Base-by-base conservation (phyloP, 2,329 filamentous ascomycete species). In the Exophiala sp. region DNA sequence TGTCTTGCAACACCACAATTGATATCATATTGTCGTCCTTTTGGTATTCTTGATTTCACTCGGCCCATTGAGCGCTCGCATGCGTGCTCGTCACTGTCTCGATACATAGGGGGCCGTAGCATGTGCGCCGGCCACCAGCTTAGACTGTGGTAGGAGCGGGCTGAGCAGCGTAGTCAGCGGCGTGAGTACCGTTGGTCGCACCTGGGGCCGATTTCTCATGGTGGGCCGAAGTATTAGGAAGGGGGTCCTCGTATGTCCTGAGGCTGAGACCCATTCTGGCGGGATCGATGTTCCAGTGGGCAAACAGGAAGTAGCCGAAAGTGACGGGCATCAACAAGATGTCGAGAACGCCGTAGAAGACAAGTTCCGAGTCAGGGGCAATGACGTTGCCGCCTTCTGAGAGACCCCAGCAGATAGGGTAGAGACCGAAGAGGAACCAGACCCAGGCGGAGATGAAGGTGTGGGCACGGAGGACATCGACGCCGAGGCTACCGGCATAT, bases 311-410 rank as follows among this genome's bases (percentile, higher is more conserved):
- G 21, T 43, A 41, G 16, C 40, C 41, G 12, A 36, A 50, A 8
- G 48, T 41, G 29, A 53, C 47, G 1, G 51, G 55, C 24, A 48
- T 54, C n/a, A 44, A 34, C 2, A 54, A n/a, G 16, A 47, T 39
- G 34, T 58, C 56, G 38, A 59, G 54, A 14, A 61, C 46, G 12
- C 55, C 59, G 43, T 62, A 62, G 44, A 58, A 60, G 12, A 60
- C 49, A 21, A 36, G 41, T 47, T 60, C 60, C 5, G 41, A 43
- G 64, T 88, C 84, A 0, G 82, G 81, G 3, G 83, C 70, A 47
- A 87, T 85, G 57, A 85, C 69, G 61, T 86, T 86, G 8, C 82
- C 83, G 21, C 82, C 83, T 67, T 86, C 83, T 36, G 70, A 75
- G 1, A 86, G 62, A 50, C 81, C 83, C 82, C 83, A 86, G 16